Conservation (phyloP, 2,329 filamentous ascomycete species). For the Colletotrichum sp. region DNA sequence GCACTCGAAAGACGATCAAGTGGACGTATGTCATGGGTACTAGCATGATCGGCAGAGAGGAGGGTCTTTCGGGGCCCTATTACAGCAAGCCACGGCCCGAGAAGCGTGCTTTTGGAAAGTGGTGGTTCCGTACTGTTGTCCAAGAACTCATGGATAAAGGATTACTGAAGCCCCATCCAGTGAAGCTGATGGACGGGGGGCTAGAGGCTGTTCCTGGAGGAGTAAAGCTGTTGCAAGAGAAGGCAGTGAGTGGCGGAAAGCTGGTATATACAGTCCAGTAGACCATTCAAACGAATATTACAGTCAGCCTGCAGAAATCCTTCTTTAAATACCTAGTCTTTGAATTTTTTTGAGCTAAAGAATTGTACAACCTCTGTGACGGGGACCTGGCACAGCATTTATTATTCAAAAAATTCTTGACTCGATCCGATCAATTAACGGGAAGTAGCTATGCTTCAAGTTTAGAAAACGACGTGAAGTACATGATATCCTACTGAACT, state of each 20-base stretch:
- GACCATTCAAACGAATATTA: fast-evolving
- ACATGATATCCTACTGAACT: background rate
- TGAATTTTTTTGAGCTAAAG: too few species aligned
- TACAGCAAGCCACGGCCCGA: background rate
- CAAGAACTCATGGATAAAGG: background rate
- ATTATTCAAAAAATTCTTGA: background rate
- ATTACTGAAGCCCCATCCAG: background rate
- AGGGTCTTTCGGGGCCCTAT: background rate
- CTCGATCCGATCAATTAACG: background rate
- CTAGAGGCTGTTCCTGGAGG: background rate
- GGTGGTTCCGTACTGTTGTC: background rate
- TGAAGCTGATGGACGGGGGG: background rate
- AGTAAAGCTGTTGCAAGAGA: background rate
- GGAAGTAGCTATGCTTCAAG: background rate
- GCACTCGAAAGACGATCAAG: background rate
- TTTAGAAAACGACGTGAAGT: fast-evolving
- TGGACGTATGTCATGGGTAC: background rate
- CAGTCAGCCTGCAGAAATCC: background rate
- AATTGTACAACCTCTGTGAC: too few species aligned
- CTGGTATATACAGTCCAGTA: background rate
- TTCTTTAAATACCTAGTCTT: too few species aligned
- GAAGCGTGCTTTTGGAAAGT: background rate
- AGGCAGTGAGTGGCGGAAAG: background rate
- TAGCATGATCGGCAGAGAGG: background rate
- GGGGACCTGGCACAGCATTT: too few species aligned